Evolutionary conservation across 2,329 filamentous ascomycete species (phyloP), one percentile per base, ranked within the genome.

Genomic region (Calonectria montana): DNA sequence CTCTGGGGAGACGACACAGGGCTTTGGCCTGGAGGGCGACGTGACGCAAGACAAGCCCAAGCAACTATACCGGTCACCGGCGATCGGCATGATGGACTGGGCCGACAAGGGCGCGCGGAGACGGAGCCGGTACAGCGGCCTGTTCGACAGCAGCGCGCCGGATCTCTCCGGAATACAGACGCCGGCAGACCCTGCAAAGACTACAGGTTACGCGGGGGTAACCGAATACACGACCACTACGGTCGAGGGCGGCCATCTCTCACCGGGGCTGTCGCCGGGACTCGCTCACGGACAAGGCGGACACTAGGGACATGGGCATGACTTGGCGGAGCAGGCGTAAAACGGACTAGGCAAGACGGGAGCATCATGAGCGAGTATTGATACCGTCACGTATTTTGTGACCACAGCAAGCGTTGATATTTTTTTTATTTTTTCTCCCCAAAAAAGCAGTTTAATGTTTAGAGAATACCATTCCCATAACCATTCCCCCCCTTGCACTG

Each of bases 1-100:
- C 23, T 64, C 69, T 21, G 77, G 77, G 3, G 77, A 77, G 65
- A 71, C 65, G 50, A 70, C 65, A 21, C 76, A 79, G 23, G 76
- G 75, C 23, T 79, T 79, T 15, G 77, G 77, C 1, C 71, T 79
- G 21, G 77, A 79, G 29, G 77, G 77, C 5, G 77, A 79, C n/a
- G 77, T 79, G 27, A 72, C 72, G 9, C 77, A 79, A 68, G 77
- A 78, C 37, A 76, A 77, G 55, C 61, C 71, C 18, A 65, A 55
- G 70, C 53, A 59, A 35, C 74, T 76, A 4, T 61, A 67, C 3
- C 71, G 77, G 7, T 78, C 77, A 8, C 77, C 75, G 13, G 77
- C 73, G 3, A 57, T 78, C 21, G 74, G 71, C 15, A 71, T 78
- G 55, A 78, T 73, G 70, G 71, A 73, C 27, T 78, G 74, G 75